These are phyloP conservation scores for Monosporozyma solicola DNA, from an alignment of 805 yeast genomes.

Conservation along the genomic window DNA sequence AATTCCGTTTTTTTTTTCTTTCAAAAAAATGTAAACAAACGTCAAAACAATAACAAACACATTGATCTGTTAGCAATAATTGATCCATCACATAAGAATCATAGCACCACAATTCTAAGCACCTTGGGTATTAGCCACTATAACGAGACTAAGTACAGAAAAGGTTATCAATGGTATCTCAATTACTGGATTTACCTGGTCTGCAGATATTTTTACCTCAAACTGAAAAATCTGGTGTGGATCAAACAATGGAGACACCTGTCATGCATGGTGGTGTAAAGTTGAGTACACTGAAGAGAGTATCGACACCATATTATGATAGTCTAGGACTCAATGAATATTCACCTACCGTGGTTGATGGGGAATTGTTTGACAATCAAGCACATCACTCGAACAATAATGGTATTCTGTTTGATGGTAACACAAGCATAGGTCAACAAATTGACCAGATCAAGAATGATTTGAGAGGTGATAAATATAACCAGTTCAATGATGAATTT, in stretches of 20 bases:
- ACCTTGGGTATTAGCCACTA: neutral
- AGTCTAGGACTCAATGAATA: slow-evolving; percentile 10
- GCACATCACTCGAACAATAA: neutral
- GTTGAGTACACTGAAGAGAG: neutral
- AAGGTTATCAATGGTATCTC: neutral
- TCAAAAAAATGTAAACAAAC: neutral
- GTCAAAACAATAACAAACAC: neutral
- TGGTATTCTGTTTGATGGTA: neutral
- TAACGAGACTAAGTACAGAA: neutral
- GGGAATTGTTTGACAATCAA: slow-evolving; percentile 8
- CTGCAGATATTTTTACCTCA: neutral
- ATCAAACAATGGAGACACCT: neutral
- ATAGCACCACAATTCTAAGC: no score
- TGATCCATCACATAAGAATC: neutral
- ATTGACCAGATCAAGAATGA: slow-evolving; percentile 5
- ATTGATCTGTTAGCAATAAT: neutral
- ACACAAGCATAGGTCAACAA: slow-evolving; percentile 6
- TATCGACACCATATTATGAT: neutral
- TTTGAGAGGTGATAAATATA: neutral
- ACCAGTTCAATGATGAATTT: slow-evolving; percentile 40
- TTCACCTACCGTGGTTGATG: slow-evolving; percentile 23
- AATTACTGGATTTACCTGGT: neutral
- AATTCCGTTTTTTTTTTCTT: neutral
- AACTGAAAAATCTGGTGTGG: neutral
- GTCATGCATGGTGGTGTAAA: neutral